Base-by-base conservation (phyloP, 2,329 filamentous ascomycete species). In the Tolypocladium endophyticum region DNA sequence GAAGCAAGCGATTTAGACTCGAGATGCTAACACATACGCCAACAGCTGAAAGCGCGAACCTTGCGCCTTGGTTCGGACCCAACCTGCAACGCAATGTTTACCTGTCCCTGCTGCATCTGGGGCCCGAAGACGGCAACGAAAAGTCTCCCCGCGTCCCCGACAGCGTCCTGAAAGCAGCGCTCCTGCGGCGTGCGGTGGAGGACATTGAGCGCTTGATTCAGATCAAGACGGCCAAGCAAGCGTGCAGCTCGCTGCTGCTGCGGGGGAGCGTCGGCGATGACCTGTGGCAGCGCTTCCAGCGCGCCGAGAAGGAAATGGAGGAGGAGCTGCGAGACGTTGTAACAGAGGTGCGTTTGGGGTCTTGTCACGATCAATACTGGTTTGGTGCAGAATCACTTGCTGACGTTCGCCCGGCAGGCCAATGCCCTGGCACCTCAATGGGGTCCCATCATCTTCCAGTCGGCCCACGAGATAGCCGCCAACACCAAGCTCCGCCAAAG, bases 251-350 rank as follows among this genome's bases (percentile, higher is more conserved):
- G 30, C 78, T 99, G 65, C 76, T 97, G 67, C 91, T 96, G 75
- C 83, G 91, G 64, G 94, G 94, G 56, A 96, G 91, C 69, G 92
- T 99, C 1, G 93, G 94, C 18, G 94, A 99, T 72, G 94, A 99
- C 73, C 76, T 99, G 66, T 96, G 92, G 89, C 90, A 97, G 78
- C 83, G 93, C 45, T 96, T 97, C 74, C 76, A 87, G 75, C 84
- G 91, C 57, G 94, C 93, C 0, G 94, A 99, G 82, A 92, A 95
- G 78, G 94, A 99, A 76, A 95, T 97, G 80, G 92, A 99, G 77
- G 90, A 92, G 66, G 94, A 99, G 76, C 81, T 99, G 62, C 85
- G 90, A 68, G 94, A 99, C 75, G 93, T 97, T 30, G 92, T 97
- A 39, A 84, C 87, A 67, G 93, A 97, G 86, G 92, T 95, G 74